Evolutionary conservation across 1,139 yeast genomes (phyloP).

Genomic region (Zygoascus hellenicus): DNA sequence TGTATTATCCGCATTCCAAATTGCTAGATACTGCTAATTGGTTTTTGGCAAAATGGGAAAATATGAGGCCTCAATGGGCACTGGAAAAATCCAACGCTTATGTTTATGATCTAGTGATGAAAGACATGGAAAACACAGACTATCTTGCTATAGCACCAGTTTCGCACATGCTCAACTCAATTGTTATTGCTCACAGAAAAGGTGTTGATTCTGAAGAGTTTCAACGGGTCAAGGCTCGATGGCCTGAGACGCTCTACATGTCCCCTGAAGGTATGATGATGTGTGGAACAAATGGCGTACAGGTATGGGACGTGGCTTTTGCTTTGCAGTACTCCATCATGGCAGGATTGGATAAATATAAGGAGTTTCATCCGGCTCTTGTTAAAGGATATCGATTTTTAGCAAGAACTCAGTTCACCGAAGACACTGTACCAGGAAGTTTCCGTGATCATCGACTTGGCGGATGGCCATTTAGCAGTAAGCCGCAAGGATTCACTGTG

Average conservation of each 20-base stretch:
- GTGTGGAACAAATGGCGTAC: conserved; percentile 97
- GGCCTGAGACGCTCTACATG: conserved; percentile 73
- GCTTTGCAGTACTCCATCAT: conserved; percentile 75
- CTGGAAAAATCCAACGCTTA: conserved; percentile 46
- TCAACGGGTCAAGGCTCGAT: conserved; percentile 48
- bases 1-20: conserved; percentile 85
- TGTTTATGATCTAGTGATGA: conserved; percentile 59
- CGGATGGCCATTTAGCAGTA: conserved; percentile 97
- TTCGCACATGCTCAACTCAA: conserved; percentile 74
- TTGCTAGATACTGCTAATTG: conserved; percentile 60
- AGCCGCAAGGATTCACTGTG: conserved; percentile 93
- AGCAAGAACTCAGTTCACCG: conserved; percentile 76
- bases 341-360: conserved; percentile 71
- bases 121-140: conserved; percentile 75
- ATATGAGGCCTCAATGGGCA: conserved; percentile 70
- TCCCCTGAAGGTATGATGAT: conserved; percentile 89
- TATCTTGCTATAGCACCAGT: conserved; percentile 91
- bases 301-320: conserved; percentile 95
- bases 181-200: conserved; percentile 62
- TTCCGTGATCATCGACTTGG: conserved; percentile 82
- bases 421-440: conserved; percentile 70
- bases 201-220: conserved; percentile 65
- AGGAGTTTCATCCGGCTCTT: conserved; percentile 60
- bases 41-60: conserved; percentile 58
- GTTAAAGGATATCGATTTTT: conserved; percentile 63